These are phyloP conservation scores for Cardamine occulta DNA, from an alignment of 345 rosid genomes.

Conservation along the genomic window DNA sequence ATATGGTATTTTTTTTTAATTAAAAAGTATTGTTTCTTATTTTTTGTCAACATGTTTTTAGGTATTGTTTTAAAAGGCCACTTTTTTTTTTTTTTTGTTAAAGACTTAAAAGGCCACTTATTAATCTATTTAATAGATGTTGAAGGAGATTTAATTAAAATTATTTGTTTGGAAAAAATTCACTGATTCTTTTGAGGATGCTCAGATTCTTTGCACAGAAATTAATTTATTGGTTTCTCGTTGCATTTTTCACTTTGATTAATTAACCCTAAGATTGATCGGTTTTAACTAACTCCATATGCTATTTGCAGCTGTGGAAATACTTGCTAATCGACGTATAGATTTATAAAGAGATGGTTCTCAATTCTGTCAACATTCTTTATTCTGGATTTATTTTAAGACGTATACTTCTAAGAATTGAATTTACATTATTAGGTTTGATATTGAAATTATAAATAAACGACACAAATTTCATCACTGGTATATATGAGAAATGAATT, in stretches of 20 bases:
- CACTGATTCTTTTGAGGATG: background rate
- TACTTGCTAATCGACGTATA: conserved; percentile 12
- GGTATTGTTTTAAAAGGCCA: too few species aligned
- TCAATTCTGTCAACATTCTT: background rate
- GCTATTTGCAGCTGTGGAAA: background rate
- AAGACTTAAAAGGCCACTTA: too few species aligned
- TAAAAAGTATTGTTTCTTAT: background rate
- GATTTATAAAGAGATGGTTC: conserved; percentile 4
- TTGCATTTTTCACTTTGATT: background rate
- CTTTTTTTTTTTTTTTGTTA: too few species aligned
- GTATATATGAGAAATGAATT: background rate
- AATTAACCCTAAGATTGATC: background rate
- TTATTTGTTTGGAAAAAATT: too few species aligned
- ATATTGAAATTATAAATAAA: too few species aligned
- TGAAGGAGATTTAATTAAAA: too few species aligned
- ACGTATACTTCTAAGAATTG: background rate
- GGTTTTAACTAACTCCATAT: background rate
- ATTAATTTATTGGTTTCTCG: background rate
- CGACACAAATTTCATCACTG: background rate
- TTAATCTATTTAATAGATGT: too few species aligned
- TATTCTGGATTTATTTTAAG: conserved; percentile 3
- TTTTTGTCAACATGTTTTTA: background rate
- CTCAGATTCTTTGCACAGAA: background rate
- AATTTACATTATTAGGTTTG: conserved; percentile 1
- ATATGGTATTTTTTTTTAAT: background rate